Evolutionary conservation across 169 alveolate species (phyloP), one percentile per base, ranked within the genome.

Genomic region (Theileria parva): DNA sequence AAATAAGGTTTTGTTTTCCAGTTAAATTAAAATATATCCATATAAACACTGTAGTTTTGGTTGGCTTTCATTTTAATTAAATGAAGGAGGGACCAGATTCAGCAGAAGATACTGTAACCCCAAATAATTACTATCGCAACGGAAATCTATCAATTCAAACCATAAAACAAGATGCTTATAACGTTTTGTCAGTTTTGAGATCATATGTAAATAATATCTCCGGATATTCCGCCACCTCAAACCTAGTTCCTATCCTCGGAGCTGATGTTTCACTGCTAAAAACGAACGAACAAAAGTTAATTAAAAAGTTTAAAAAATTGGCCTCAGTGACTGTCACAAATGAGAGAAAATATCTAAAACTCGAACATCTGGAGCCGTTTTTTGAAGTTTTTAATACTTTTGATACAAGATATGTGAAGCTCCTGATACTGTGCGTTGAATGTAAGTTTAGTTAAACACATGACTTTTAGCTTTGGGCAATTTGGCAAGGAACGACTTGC

Each of bases 241-340:
- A 79, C 75, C 64, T 76, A 30, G 89, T 83, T 23, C 89, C 89
- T 1, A 79, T 76, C 7, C 76, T 83, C n/a, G 89, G 89, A 23
- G n/a, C 81, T 7, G 89, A 83, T 48, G 55, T 57, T 44, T 25
- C 79, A 60, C 23, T 34, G 0, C 71, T 64, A 11, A 83, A 63
- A 69, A 66, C 85, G 21, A 78, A 77, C 44, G 89, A 83, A 25
- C 57, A 65, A 21, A 28, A 71, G 13, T 50, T 83, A 53, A 83
- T 74, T 32, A 75, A 78, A 74, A 59, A 37, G 66, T 83, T 83
- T 73, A 83, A 77, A 77, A 30, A 23, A 34, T 78, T 83, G 23
- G 60, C 74, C 4, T 60, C 68, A n/a, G 69, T 57, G 53, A 71
- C 55, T 11, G 85, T 71, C 13, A 74, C 77, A 28, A 55, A 74